These are phyloP conservation scores for Ogataea pignaliae DNA, from an alignment of 805 yeast genomes.

Conservation along the genomic window DNA sequence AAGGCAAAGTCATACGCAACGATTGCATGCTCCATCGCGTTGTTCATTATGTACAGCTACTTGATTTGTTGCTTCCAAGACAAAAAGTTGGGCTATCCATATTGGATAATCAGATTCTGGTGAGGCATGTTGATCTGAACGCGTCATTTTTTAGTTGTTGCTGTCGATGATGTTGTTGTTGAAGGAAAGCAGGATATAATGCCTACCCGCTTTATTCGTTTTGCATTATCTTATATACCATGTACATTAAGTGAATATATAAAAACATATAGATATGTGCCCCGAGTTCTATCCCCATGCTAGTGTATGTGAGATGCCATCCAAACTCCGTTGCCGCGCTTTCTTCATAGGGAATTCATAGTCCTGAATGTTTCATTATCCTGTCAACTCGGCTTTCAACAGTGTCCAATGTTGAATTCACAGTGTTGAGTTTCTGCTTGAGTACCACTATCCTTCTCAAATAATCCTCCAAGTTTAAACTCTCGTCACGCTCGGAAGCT, in stretches of 20 bases:
- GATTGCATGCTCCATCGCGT: conserved; percentile 35
- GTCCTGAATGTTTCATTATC: conserved; percentile 17
- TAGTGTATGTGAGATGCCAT: conserved; percentile 18
- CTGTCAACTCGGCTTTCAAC: conserved; percentile 35
- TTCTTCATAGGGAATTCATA: neutral
- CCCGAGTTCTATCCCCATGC: too few relatives aligned
- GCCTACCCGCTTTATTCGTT: too few relatives aligned
- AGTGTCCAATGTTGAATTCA: conserved; percentile 28
- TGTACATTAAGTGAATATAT: too few relatives aligned
- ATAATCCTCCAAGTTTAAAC: conserved; percentile 13
- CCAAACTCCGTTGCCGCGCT: neutral
- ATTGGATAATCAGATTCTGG: conserved; percentile 36
- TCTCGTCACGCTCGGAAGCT: conserved; percentile 13
- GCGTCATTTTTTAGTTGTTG: too few relatives aligned
- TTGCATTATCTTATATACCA: too few relatives aligned
- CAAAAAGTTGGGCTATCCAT: conserved; percentile 79
- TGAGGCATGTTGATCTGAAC: conserved; percentile 10
- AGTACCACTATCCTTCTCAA: conserved; percentile 22
- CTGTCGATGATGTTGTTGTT: too few relatives aligned
- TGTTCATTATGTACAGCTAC: conserved; percentile 59
- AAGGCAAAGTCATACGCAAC: conserved; percentile 48
- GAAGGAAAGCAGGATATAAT: too few relatives aligned
- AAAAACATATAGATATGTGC: too few relatives aligned
- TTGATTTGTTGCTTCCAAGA: conserved; percentile 60
- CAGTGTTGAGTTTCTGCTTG: conserved; percentile 19